Evolutionary conservation across 2,329 filamentous ascomycete genomes (phyloP).

Genomic region (Talaromyces sp.): DNA sequence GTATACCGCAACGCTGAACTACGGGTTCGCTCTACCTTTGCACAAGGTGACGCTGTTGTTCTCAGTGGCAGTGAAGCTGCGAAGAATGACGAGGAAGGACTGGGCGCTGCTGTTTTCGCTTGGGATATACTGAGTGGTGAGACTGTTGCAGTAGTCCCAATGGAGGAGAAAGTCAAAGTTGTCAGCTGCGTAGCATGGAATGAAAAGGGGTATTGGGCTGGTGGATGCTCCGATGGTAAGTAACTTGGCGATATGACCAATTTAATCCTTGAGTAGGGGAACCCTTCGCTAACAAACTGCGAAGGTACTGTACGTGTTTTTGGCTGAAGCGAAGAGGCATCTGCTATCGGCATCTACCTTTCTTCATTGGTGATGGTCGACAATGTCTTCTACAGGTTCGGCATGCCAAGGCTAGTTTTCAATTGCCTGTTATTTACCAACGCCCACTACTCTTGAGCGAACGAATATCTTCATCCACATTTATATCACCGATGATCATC

Average conservation of each 20-base stretch:
- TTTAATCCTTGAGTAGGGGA: neutral
- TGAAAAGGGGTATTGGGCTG: constrained; percentile 45
- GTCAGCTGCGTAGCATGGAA: constrained; percentile 52
- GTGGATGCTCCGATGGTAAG: constrained; percentile 47
- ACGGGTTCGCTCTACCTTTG: constrained; percentile 75
- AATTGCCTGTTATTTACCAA: too few relatives aligned
- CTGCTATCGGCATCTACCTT: neutral
- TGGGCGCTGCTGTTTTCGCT: constrained; percentile 50
- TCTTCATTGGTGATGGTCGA: neutral
- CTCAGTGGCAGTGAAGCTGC: constrained; percentile 75
- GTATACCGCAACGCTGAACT: constrained; percentile 66
- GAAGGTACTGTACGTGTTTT: constrained; percentile 30
- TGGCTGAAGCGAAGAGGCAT: constrained; percentile 14
- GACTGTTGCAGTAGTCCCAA: constrained; percentile 62
- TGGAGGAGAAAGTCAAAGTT: constrained; percentile 44
- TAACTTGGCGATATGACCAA: neutral
- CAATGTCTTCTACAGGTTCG: too few relatives aligned
- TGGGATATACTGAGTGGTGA: constrained; percentile 84
- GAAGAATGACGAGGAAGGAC: constrained; percentile 16
- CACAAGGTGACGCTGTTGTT: constrained; percentile 74
- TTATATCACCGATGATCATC: too few relatives aligned
- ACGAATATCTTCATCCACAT: too few relatives aligned
- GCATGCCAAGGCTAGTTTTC: too few relatives aligned
- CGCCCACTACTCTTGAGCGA: too few relatives aligned
- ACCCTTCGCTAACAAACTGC: constrained; percentile 4